These are phyloP conservation scores for Suillus tomentosus DNA, from an alignment of 768 basidiomycete genomes.

Conservation along the genomic window DNA sequence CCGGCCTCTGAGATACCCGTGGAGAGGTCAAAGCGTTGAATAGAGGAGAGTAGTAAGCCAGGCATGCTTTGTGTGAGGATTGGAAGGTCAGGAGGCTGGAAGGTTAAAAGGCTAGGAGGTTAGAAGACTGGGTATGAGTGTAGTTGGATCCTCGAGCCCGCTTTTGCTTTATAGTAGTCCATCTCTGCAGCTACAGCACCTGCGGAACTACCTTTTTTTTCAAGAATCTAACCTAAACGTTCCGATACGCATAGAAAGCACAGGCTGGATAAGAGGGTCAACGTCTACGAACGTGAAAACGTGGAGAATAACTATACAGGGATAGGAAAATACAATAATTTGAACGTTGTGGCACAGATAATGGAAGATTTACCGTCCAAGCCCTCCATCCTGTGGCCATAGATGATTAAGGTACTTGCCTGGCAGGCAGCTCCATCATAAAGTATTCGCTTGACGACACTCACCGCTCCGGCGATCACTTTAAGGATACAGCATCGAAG, in stretches of 20 bases:
- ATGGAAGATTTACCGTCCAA: background rate
- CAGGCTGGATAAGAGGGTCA: constrained; percentile 12
- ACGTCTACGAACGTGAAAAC: constrained; percentile 11
- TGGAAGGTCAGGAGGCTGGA: constrained; percentile 13
- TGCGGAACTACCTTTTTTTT: constrained; percentile 5
- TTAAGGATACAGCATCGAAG: background rate
- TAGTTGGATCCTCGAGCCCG: background rate
- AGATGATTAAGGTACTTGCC: constrained; percentile 2
- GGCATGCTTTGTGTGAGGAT: constrained; percentile 19
- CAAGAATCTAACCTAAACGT: constrained; percentile 10
- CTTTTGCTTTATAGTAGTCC: background rate
- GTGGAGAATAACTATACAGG: background rate
- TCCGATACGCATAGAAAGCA: constrained; percentile 22
- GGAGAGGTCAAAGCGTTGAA: constrained; percentile 13
- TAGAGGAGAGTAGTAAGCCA: constrained; percentile 3
- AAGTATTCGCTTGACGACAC: background rate
- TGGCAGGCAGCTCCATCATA: no score
- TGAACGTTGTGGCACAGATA: background rate
- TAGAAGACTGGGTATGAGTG: constrained; percentile 23
- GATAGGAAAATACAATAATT: background rate
- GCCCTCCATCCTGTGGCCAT: background rate
- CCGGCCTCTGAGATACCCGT: constrained; percentile 27
- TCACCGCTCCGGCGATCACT: background rate
- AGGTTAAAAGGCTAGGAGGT: constrained; percentile 15
- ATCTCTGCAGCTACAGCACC: background rate